A percentile compares a stretch with the other conserved stretches of the same genome.
phyloP scores from a whole-genome alignment of 305 asterid species.

The Salvia sclarea region DNA sequence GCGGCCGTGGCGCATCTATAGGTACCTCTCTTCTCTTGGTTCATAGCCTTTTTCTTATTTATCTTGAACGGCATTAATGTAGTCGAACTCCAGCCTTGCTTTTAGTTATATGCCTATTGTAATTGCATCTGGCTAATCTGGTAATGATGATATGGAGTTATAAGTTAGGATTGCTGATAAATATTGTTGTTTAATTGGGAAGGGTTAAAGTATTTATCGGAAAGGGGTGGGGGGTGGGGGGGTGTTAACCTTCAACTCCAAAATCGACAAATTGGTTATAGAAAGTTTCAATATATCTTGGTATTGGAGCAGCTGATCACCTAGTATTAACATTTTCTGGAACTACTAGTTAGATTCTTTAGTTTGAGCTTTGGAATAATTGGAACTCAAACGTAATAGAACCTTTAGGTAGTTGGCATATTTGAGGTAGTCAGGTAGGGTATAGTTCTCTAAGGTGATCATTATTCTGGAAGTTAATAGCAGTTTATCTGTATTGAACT shows the following conservation, averaged over 20 bases:
- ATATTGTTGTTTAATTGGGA: constrained; percentile 17
- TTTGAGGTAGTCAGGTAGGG: constrained; percentile 3
- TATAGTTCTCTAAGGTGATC: constrained; percentile 1
- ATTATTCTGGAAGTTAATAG: constrained; percentile 10
- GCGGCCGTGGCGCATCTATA: constrained; percentile 99
- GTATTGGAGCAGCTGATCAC: constrained; percentile 1
- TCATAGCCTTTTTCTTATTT: constrained; percentile 4
- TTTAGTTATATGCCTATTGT: constrained; percentile 9
- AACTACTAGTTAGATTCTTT: constrained; percentile 6
- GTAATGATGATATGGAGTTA: neutral
- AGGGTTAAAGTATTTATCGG: neutral
- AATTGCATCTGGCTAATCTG: constrained; percentile 15
- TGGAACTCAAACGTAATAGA: constrained; percentile 1
- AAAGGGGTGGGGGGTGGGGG: neutral
- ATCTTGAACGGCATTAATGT: constrained; percentile 8
- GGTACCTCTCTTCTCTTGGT: constrained; percentile 44
- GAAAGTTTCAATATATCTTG: neutral
- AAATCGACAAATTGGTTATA: constrained; percentile 9
- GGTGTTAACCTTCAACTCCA: neutral
- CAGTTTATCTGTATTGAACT: neutral
- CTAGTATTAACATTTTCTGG: neutral
- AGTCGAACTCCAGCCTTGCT: neutral
- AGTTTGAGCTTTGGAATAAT: neutral
- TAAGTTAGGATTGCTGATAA: constrained; percentile 9
- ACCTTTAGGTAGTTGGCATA: constrained; percentile 23